Base-by-base conservation (phyloP, 2,329 filamentous ascomycete genomes). In the Alternaria infectoria region DNA sequence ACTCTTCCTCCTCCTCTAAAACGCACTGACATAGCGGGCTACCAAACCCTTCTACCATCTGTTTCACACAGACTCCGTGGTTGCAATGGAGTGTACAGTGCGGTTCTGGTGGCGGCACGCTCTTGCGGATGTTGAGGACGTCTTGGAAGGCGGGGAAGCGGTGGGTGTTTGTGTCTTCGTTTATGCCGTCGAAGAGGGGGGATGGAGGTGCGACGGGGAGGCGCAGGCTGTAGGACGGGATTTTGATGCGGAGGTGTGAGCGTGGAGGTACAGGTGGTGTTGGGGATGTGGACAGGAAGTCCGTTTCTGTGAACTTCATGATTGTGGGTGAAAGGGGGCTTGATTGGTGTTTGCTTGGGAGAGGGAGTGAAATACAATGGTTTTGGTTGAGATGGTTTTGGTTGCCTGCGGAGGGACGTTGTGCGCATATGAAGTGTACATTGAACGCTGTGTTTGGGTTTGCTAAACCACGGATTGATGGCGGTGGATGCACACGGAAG, bases 171-270 rank as follows among this genome's bases (percentile, higher is more conserved):
- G 58, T 61, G n/a, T 56, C 21, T 23, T 47, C 25, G 21, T 59
- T 56, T n/a, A 61, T 61, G 2, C 57, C 40, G n/a, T 19, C 46
- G 10, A 58, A 61, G 7, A 46, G n/a, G 3, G 65, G 65, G 10
- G 62, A 67, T n/a, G 54, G 57, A 2, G 54, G 50, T 4, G 57
- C 45, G 4, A 57, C 10, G 6, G 59, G 45, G 3, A 59, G 28
- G 5, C 13, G 17, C 3, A 49, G 26, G 12, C 12, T 10, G 1
- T 1, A 23, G 28, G 6, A 25, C 1, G 21, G 12, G 11, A 12
- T 47, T 3, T 17, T 17, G 13, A 49, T 23, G 10, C 12, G 23
- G 10, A 25, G 40, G 3, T 25, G 23, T 5, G n/a, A 47, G 6
- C 32, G 32, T 19, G 36, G 6, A 23, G 21, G 28, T 15, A 3